Conservation (phyloP, 352 stramenopile species). For the Nothophytophthora sp. region DNA sequence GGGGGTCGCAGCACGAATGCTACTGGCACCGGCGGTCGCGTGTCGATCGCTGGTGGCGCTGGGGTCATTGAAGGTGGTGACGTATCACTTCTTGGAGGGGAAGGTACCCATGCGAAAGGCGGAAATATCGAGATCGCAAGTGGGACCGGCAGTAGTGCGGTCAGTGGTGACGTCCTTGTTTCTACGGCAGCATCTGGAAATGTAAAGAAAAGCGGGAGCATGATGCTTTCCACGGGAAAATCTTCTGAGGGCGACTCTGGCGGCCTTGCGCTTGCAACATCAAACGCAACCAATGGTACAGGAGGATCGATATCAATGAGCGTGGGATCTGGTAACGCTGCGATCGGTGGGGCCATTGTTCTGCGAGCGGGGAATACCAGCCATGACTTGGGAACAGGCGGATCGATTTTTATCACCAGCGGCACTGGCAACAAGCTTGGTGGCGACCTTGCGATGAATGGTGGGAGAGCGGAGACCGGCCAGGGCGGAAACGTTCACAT, state of each 20-base stretch:
- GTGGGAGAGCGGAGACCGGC: too few species aligned
- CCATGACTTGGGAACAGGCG: too few species aligned
- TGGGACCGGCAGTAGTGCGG: background rate
- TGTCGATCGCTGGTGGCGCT: slow-evolving; percentile 1
- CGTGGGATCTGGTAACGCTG: slow-evolving; percentile 10
- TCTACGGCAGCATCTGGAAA: slow-evolving; percentile 1
- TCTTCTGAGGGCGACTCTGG: slow-evolving; percentile 5
- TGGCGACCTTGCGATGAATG: too few species aligned
- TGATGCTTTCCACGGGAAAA: too few species aligned
- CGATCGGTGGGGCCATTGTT: too few species aligned
- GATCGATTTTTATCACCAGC: too few species aligned
- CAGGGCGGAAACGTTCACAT: too few species aligned
- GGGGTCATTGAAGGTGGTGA: slow-evolving; percentile 4
- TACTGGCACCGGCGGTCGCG: slow-evolving; percentile 1
- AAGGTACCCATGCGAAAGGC: slow-evolving; percentile 26
- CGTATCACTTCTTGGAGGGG: slow-evolving; percentile 15
- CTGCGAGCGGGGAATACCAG: too few species aligned
- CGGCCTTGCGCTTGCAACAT: slow-evolving; percentile 12
- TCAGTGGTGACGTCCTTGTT: slow-evolving; percentile 5
- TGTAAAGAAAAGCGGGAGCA: too few species aligned
- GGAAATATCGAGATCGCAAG: slow-evolving; percentile 33
- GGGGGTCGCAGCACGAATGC: slow-evolving; percentile 7
- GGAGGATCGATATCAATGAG: slow-evolving; percentile 16
- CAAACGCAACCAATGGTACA: slow-evolving; percentile 5
- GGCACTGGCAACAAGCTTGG: too few species aligned